Evolutionary conservation across 306 rosid species (phyloP).

Genomic region (Geum urbanum): DNA sequence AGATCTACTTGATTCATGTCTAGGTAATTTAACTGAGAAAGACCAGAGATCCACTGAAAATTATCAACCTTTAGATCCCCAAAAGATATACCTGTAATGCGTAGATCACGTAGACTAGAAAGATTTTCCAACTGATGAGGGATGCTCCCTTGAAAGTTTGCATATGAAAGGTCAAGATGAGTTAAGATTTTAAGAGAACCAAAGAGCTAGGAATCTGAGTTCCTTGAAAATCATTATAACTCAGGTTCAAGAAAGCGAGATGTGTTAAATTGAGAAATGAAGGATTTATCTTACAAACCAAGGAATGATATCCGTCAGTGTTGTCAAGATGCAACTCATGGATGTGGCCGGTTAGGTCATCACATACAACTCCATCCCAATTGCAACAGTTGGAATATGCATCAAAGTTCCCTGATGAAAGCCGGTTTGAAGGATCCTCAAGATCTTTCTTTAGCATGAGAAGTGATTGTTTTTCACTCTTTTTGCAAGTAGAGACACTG

Average conservation of each 20-base stretch:
- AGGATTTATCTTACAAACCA: constrained; percentile 10
- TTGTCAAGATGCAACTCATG: background rate
- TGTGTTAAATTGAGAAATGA: constrained; percentile 11
- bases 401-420: background rate
- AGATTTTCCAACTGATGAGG: no score
- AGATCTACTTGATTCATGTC: no score
- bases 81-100: no score
- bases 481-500: background rate
- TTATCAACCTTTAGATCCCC: no score
- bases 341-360: constrained; percentile 6
- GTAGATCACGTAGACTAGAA: no score
- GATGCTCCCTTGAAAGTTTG: background rate
- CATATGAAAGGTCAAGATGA: background rate
- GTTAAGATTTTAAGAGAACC: background rate
- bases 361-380: constrained; percentile 16
- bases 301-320: background rate
- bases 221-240: background rate
- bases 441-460: background rate
- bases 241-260: constrained; percentile 7
- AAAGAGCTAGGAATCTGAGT: constrained; percentile 18
- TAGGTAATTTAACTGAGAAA: no score
- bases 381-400: constrained; percentile 8
- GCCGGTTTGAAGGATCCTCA: background rate
- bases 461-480: constrained; percentile 5
- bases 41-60: no score